Conservation (phyloP, 139 green algal genomes). For the Ettlia oleoabundans region DNA sequence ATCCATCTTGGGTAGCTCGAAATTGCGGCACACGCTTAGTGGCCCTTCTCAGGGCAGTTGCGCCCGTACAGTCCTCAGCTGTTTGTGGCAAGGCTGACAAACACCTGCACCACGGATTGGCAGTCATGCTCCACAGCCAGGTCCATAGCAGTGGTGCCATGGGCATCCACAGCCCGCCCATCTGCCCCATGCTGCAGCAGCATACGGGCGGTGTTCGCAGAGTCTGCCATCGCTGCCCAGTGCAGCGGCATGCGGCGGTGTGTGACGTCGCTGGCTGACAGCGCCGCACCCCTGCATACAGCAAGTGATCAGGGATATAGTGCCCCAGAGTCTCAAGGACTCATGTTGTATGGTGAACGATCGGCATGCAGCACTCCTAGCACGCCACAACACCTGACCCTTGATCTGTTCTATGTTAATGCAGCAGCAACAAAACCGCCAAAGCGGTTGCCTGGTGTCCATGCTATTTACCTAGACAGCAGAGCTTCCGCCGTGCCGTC, state of each 20-base stretch:
- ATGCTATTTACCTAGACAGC: constrained; percentile 4
- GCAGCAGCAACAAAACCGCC: not conserved
- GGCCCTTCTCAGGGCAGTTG: too few species aligned
- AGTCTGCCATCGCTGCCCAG: constrained; percentile 21
- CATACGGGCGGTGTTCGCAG: not conserved
- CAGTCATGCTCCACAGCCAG: constrained; percentile 28
- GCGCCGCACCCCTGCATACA: not conserved
- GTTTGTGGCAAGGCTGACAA: not conserved
- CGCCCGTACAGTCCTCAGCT: too few species aligned
- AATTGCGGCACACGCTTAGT: too few species aligned
- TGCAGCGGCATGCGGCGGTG: constrained; percentile 20
- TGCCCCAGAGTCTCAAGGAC: too few species aligned
- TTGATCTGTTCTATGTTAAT: too few species aligned
- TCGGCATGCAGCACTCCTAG: too few species aligned
- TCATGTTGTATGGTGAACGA: too few species aligned
- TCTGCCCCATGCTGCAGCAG: constrained; percentile 22
- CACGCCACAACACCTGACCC: too few species aligned
- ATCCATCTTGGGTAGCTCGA: too few species aligned
- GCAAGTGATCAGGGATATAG: not conserved
- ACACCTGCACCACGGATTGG: not conserved
- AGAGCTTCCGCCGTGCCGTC: not conserved
- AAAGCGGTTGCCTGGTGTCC: too few species aligned
- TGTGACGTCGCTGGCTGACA: not conserved
- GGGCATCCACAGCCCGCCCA: not conserved
- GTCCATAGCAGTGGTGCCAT: constrained; percentile 6